These are phyloP conservation scores for Dictyostelium discoideum DNA, from an alignment of 78 protist species.

Conservation along the genomic window dicty_2.7 NC_007091.3:3726001-3726500, in stretches of 20 bases:
- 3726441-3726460: too few relatives aligned
- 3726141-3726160: too few relatives aligned
- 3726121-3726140: background rate
- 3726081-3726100: background rate
- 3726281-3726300: too few relatives aligned
- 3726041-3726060: background rate
- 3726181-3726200: background rate
- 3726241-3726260: background rate
- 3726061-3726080: background rate
- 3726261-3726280: too few relatives aligned
- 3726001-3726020: background rate
- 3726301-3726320: too few relatives aligned
- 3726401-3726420: too few relatives aligned
- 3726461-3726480: too few relatives aligned
- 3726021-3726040: conserved; percentile 19
- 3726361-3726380: too few relatives aligned
- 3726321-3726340: too few relatives aligned
- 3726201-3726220: background rate
- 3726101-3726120: background rate
- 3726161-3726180: background rate
- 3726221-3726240: background rate
- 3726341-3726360: too few relatives aligned
- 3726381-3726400: too few relatives aligned
- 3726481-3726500: background rate
- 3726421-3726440: too few relatives aligned